These are phyloP conservation scores for Yamadazyma spencermartinsiae DNA, from an alignment of 1,139 yeast genomes.

Conservation along the genomic window DNA sequence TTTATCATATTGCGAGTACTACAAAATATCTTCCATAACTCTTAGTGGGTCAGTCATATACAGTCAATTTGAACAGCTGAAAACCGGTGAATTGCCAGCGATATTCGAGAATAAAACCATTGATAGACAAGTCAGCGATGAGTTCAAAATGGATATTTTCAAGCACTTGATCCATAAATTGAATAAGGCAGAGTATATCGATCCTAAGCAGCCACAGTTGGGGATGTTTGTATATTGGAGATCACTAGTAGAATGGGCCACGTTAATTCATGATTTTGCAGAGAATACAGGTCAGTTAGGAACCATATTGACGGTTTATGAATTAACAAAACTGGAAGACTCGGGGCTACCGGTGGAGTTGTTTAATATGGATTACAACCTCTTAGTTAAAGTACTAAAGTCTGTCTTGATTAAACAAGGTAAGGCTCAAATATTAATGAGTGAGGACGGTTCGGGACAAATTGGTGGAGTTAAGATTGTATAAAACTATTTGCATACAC, in stretches of 20 bases:
- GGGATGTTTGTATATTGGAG: slow-evolving; percentile 69
- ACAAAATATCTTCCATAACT: slow-evolving; percentile 46
- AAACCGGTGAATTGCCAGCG: slow-evolving; percentile 25
- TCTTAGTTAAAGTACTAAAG: slow-evolving; percentile 55
- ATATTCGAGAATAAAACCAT: slow-evolving; percentile 53
- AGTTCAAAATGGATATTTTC: slow-evolving; percentile 57
- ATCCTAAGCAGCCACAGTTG: slow-evolving; percentile 39
- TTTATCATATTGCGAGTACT: slow-evolving; percentile 58
- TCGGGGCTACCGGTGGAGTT: slow-evolving; percentile 57
- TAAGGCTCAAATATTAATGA: slow-evolving; percentile 63
- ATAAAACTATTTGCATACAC: slow-evolving; percentile 14
- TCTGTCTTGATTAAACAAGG: slow-evolving; percentile 65
- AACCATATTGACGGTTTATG: slow-evolving; percentile 78
- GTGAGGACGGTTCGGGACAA: slow-evolving; percentile 45
- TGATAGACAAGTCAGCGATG: slow-evolving; percentile 53
- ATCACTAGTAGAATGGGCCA: slow-evolving; percentile 76
- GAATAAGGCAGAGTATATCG: slow-evolving; percentile 52
- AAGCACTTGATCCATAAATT: slow-evolving; percentile 55
- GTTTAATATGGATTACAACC: slow-evolving; percentile 57
- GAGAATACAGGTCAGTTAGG: slow-evolving; percentile 79
- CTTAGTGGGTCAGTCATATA: slow-evolving; percentile 28
- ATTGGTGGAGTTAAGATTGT: slow-evolving; percentile 73
- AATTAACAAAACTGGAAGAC: slow-evolving; percentile 67
- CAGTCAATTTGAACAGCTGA: slow-evolving; percentile 26
- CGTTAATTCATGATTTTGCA: slow-evolving; percentile 44